These are phyloP conservation scores for Ochetophila trinervis DNA, from an alignment of 306 rosid genomes.

Conservation along the genomic window DNA sequence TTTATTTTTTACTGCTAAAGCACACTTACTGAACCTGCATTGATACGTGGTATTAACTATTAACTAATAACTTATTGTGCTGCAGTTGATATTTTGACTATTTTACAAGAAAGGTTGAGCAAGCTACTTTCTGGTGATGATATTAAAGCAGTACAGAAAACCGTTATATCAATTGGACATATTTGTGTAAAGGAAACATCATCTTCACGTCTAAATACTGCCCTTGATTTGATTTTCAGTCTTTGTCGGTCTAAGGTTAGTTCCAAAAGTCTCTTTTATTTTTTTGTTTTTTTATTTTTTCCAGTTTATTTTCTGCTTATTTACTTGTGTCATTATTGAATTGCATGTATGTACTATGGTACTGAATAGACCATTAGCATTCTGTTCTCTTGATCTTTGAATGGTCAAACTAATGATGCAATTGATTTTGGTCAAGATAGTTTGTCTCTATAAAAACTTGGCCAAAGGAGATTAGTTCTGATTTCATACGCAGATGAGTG, in stretches of 20 bases:
- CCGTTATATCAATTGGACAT: constrained; percentile 80
- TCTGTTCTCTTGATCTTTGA: background rate
- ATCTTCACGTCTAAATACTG: constrained; percentile 59
- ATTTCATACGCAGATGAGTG: no score
- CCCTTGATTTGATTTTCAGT: constrained; percentile 66
- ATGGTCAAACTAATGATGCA: background rate
- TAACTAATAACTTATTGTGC: constrained; percentile 17
- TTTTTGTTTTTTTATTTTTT: no score
- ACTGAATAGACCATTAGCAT: constrained; percentile 9
- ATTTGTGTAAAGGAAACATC: constrained; percentile 77
- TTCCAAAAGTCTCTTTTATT: background rate
- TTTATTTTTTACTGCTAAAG: background rate
- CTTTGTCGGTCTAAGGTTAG: constrained; percentile 81
- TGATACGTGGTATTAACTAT: constrained; percentile 23
- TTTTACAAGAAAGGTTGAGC: constrained; percentile 61
- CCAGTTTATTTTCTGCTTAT: constrained; percentile 4
- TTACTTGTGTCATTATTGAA: constrained; percentile 11
- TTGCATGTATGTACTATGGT: background rate
- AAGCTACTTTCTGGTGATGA: constrained; percentile 74
- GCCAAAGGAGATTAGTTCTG: no score
- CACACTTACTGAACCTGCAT: constrained; percentile 2
- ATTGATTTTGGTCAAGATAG: background rate
- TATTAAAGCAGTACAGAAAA: constrained; percentile 73
- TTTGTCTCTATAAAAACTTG: no score
- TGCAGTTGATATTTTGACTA: constrained; percentile 77